Evolutionary conservation across 2,329 filamentous ascomycete species (phyloP), one percentile per base, ranked within the genome.

Genomic region (Penicillium sp.): DNA sequence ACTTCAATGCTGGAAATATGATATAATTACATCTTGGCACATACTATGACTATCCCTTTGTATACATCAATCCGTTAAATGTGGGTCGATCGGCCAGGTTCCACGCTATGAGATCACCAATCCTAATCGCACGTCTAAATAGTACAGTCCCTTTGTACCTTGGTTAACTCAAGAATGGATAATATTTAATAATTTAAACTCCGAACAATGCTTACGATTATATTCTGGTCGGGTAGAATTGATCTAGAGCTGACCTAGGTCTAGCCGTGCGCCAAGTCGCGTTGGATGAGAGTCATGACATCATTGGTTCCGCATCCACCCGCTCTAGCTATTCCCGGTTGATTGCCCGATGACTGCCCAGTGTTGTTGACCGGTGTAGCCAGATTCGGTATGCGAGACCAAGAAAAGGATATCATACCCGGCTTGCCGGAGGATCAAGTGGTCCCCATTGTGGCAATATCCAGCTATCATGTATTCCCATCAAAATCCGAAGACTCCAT

Each of bases 261-360:
- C 44, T 29, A 10, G 19, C 13, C 11, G 46, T 6, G 13, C n/a
- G 26, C 26, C 16, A 14, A 42, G 22, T 8, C 24, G 9, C 33
- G 14, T 39, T 16, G 21, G 26, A 19, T 13, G 7, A 21, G 0
- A 42, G 61, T 65, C 56, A 64, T 65, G 62, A 65, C 58, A 61
- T 65, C 62, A 65, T 47, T 19, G 3, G 29, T 44, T 49, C 61
- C 57, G 52, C 52, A n/a, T 29, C 27, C 42, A 45, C 27, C 37
- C 37, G 49, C 49, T 33, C 16, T 16, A 21, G n/a, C 22, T 21
- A 21, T 19, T 39, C 21, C 48, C 21, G 33, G 31, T 26, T 39
- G 22, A 39, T 27, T 22, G 53, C 58, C 22, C 37, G 53, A n/a
- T 21, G 24, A 39, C 37, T 45, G 13, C 42, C 26, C 43, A 35